These are phyloP conservation scores for Phaseolus coccineus DNA, from an alignment of 331 rosid genomes.

Conservation along the genomic window DNA sequence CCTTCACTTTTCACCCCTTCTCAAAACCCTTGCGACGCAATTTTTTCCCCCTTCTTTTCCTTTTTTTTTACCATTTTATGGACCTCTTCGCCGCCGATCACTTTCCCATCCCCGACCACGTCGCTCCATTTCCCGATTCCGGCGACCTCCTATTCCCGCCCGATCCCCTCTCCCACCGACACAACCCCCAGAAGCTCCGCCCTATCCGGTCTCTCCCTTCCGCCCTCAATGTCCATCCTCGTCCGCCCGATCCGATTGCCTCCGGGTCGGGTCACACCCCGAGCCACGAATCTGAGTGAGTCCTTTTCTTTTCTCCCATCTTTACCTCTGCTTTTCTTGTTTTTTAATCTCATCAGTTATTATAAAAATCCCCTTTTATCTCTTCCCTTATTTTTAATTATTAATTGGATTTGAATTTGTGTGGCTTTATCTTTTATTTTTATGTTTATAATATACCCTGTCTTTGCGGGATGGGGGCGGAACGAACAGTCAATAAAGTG, in stretches of 20 bases:
- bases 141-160: constrained; percentile 59
- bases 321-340: not conserved
- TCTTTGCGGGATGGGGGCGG: constrained; percentile 9
- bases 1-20: constrained; percentile 51
- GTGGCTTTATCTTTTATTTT: not conserved
- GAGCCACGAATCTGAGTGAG: constrained; percentile 60
- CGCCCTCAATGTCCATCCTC: not conserved
- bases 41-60: constrained; percentile 30
- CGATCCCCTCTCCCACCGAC: constrained; percentile 45
- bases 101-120: constrained; percentile 62
- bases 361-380: constrained; percentile 1
- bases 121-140: constrained; percentile 76
- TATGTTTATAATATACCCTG: not conserved
- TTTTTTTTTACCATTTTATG: constrained; percentile 55
- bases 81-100: constrained; percentile 68
- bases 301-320: constrained; percentile 10
- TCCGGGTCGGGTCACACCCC: constrained; percentile 53
- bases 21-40: constrained; percentile 56
- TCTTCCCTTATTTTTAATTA: constrained; percentile 6
- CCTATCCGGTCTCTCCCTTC: constrained; percentile 64
- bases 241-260: not conserved
- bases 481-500: constrained; percentile 8
- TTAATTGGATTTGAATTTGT: constrained; percentile 32
- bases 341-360: not conserved
- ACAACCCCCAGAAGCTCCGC: constrained; percentile 78